Evolutionary conservation across 805 yeast species (phyloP), one percentile per base, ranked within the genome.

Genomic region (Yarrowia sp.): DNA sequence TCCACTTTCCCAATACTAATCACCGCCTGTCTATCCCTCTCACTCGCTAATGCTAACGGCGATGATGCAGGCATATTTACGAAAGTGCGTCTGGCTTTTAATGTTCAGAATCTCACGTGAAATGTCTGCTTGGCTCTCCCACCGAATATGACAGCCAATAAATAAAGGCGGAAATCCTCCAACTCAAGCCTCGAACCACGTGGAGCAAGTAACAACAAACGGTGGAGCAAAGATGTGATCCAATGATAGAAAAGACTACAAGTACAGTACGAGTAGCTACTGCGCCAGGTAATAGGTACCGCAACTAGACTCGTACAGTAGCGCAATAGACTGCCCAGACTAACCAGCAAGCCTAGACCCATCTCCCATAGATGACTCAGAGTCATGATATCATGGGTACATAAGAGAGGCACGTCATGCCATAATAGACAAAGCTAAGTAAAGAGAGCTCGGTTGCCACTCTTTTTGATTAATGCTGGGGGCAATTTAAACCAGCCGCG

Each of bases 11-110:
- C 17, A 9, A 38, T 33, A 40, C 42, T 9, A n/a, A n/a, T n/a
- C n/a, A 34, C 2, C 13, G 15, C 38, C n/a, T 33, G 24, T 20
- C n/a, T n/a, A 20, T 15, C n/a, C 42, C 13, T 52, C 14, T 46
- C 2, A 40, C 24, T 55, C 61, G 61, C 61, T 55, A 39, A 55
- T 38, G 46, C 36, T 55, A 40, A 55, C 58, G 14, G 61, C 43
- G 60, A 53, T 55, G 61, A 39, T 40, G 61, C 61, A 55, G 61
- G 46, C 61, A 20, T 55, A 20, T 55, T 55, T 39, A 24, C 58
- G 58, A 52, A 52, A 20, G 60, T 20, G 36, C 33, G 56, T 34
- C 15, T 30, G 36, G 12, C 19, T 47, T 52, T 52, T 52, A 52
- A 52, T 52, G 34, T 52, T 52, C 17, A 14, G 6, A 17, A 33